These are phyloP conservation scores for Maudiozyma serrabonitensis DNA, from an alignment of 805 yeast genomes.

Conservation along the genomic window DNA sequence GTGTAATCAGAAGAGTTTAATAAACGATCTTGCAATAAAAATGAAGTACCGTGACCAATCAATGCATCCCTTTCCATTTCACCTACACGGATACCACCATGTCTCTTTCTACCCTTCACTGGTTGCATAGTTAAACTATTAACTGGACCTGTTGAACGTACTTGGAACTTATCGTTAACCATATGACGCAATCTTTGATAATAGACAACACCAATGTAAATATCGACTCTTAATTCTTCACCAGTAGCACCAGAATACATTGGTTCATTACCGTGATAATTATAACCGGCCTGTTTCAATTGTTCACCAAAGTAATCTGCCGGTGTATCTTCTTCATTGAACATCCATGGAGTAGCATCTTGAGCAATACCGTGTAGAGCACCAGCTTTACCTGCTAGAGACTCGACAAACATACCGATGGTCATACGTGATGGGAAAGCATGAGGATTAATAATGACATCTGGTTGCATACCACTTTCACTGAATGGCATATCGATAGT, in stretches of 20 bases:
- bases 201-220: conserved; percentile 93
- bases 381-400: conserved; percentile 98
- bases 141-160: conserved; percentile 97
- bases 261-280: conserved; percentile 97
- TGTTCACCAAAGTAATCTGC: conserved; percentile 98
- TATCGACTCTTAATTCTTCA: conserved; percentile 91
- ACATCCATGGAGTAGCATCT: conserved; percentile 94
- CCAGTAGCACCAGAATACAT: conserved; percentile 98
- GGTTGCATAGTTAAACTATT: conserved; percentile 98
- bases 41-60: conserved; percentile 97
- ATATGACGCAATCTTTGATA: conserved; percentile 97
- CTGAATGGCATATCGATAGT: conserved; percentile 93
- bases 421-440: conserved; percentile 99
- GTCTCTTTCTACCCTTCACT: conserved; percentile 96
- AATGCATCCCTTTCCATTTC: conserved; percentile 99
- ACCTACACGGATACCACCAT: conserved; percentile 99
- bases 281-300: conserved; percentile 77
- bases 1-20: conserved; percentile 94
- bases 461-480: conserved; percentile 95
- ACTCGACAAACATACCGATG: conserved; percentile 98
- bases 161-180: conserved; percentile 99
- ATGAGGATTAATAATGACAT: conserved; percentile 94
- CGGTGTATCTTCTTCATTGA: conserved; percentile 85
- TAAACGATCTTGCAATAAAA: conserved; percentile 85
- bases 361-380: conserved; percentile 96